Percentiles rank a stretch among this genome's conserved stretches.
Conservation (phyloP, 805 yeast genomes). For the Monosporozyma aerobia region DNA sequence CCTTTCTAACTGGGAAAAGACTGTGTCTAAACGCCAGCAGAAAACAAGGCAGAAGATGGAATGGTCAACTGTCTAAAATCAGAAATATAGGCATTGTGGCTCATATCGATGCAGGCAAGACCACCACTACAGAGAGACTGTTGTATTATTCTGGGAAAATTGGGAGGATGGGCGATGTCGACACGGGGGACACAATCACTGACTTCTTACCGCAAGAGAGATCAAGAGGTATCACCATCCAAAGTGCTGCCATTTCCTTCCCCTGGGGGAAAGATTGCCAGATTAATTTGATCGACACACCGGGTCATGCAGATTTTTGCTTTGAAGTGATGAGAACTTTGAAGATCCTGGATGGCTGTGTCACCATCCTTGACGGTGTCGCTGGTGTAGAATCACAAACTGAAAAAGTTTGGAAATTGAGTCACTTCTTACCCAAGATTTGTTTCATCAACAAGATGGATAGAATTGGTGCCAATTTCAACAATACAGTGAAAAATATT, state of each 20-base stretch:
- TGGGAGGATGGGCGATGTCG: conserved; percentile 79
- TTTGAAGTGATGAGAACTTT: conserved; percentile 88
- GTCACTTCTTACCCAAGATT: conserved; percentile 65
- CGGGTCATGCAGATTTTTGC: conserved; percentile 96
- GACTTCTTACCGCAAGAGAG: conserved; percentile 87
- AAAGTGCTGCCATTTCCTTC: conserved; percentile 88
- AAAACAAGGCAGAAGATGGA: not conserved
- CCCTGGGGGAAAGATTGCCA: conserved; percentile 62
- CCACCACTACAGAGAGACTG: conserved; percentile 95
- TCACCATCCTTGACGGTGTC: conserved; percentile 85
- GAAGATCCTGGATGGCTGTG: conserved; percentile 89
- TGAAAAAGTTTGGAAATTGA: conserved; percentile 93
- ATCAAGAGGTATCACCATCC: conserved; percentile 90
- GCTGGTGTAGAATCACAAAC: conserved; percentile 99
- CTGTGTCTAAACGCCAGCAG: not conserved
- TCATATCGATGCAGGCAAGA: conserved; percentile 98
- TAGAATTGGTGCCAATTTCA: conserved; percentile 88
- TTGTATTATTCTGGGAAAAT: conserved; percentile 82
- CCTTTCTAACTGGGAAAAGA: not conserved
- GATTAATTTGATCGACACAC: conserved; percentile 89
- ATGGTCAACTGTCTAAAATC: conserved; percentile 25
- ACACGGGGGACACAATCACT: conserved; percentile 93
- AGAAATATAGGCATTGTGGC: conserved; percentile 95
- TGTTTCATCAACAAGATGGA: conserved; percentile 93
- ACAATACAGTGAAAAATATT: conserved; percentile 80